phyloP scores from a whole-genome alignment of 306 rosid genomes.

The Quercus bicolor region DNA sequence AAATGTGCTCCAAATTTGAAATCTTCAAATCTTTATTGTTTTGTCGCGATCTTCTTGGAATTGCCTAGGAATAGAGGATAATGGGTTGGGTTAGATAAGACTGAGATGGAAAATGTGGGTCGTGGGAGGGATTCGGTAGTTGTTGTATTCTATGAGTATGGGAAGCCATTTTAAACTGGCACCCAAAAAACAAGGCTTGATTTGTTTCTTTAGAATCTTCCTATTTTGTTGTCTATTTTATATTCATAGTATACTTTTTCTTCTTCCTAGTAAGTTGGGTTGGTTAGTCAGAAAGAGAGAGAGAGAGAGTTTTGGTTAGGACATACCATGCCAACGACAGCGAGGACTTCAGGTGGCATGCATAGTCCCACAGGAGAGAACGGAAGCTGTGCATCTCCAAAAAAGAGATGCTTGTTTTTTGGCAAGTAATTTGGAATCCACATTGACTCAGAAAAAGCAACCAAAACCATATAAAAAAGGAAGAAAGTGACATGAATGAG shows the following conservation, averaged over 20 bases:
- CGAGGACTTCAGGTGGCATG: constrained; percentile 26
- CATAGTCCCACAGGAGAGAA: constrained; percentile 28
- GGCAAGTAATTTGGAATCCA: constrained; percentile 26
- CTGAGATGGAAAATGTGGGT: not conserved
- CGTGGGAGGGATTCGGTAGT: constrained; percentile 8
- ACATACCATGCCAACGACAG: constrained; percentile 38
- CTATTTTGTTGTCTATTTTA: constrained; percentile 3
- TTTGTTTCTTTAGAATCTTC: constrained; percentile 19
- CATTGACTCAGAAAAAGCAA: not conserved
- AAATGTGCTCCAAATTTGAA: constrained; percentile 28
- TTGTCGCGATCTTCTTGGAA: constrained; percentile 30
- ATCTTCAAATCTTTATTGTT: constrained; percentile 24
- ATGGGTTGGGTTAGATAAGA: constrained; percentile 22
- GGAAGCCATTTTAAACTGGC: constrained; percentile 24
- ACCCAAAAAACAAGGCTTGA: constrained; percentile 18
- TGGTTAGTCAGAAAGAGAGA: constrained; percentile 12
- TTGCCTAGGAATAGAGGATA: constrained; percentile 35
- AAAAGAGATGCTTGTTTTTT: constrained; percentile 26
- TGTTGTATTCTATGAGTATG: constrained; percentile 18
- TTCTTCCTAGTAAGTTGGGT: constrained; percentile 21
- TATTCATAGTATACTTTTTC: constrained; percentile 15
- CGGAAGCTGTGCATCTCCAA: constrained; percentile 40
- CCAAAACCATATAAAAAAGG: not conserved
- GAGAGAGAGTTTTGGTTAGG: constrained; percentile 22
- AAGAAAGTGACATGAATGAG: no score